phyloP scores from a whole-genome alignment of 225 moss, liverwort and hornwort species.

The Pseudisothecium myosuroides region DNA sequence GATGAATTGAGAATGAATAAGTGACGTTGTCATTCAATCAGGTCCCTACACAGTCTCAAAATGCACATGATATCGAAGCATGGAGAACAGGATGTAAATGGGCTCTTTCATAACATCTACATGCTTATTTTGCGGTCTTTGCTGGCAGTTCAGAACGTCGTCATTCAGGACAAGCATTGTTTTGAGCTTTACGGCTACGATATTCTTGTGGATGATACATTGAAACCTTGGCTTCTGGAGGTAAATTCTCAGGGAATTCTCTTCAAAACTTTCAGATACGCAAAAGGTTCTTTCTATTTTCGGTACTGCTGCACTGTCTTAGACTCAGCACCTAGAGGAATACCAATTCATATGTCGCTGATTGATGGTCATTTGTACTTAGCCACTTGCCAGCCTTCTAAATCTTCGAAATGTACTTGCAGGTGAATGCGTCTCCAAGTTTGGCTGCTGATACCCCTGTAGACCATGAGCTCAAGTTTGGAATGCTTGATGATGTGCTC shows the following conservation, averaged over 20 bases:
- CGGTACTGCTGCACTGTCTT: neutral
- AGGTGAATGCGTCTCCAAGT: slow-evolving; percentile 98
- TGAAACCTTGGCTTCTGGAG: slow-evolving; percentile 98
- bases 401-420: neutral
- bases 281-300: neutral
- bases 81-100: slow-evolving; percentile 81
- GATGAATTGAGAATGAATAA: neutral
- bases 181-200: slow-evolving; percentile 99
- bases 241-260: neutral
- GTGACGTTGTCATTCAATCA: slow-evolving; percentile 4
- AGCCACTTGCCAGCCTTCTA: neutral
- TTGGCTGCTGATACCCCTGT: slow-evolving; percentile 81
- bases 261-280: neutral
- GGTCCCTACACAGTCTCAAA: slow-evolving; percentile 87
- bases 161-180: slow-evolving; percentile 98
- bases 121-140: slow-evolving; percentile 86
- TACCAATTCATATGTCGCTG: neutral
- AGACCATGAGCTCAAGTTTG: slow-evolving; percentile 89
- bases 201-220: slow-evolving; percentile 69
- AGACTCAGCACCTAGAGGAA: neutral
- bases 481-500: slow-evolving; percentile 92
- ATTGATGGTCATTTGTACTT: neutral
- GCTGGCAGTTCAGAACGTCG: slow-evolving; percentile 83
- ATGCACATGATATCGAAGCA: slow-evolving; percentile 98
- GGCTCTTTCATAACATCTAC: slow-evolving; percentile 84